Base-by-base conservation (phyloP, 202 grass and related monocot species). In the Saccharum hybrid region DNA sequence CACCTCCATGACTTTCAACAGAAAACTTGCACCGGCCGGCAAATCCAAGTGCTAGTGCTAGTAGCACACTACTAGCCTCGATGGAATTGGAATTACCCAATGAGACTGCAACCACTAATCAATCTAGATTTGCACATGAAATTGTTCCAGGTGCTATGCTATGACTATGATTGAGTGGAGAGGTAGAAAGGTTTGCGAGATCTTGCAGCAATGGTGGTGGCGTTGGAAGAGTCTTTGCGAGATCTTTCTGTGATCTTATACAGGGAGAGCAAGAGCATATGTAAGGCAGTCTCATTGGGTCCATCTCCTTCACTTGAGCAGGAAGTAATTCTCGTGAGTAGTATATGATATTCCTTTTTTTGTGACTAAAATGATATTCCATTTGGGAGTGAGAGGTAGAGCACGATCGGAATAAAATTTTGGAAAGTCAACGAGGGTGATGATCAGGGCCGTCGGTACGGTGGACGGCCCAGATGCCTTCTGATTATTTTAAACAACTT, bases 1-100 rank as follows among this genome's bases (percentile, higher is more conserved):
- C 45, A 23, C 78, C 84, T 96, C 88, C 96, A 99, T 96, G 72
- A 84, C 72, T 59, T 59, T 59, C 19, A 21, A 52, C 39, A 13
- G 51, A 19, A 36, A 31, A 78, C 39, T 60, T 74, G 46, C 63
- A 77, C 73, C 22, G 60, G 60, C 72, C 42, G 61, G 74, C 74
- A 22, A 75, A 81, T 66, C 71, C 42, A 61, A 81, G 61, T 3
- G 23, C 57, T 21, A 79, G 31, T 19, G 45, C 14, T n/a, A 72
- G 36, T n/a, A 72, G 36, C 30, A 13, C 48, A 66, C 59, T 22
- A 6, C 3, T 10, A 56, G 46, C 36, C 73, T 66, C n/a, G 78
- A 39, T 69, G 0, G 8, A 59, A 59, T 10, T 69, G 0, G 8
- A 59, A 59, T 10, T 21, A 22, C 54, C 19, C 52, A 59, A 22